Percentiles rank a stretch among this genome's conserved stretches.
Evolutionary conservation across 495 filamentous ascomycete genomes (phyloP).

Genomic region (Aspergillus baeticus): DNA sequence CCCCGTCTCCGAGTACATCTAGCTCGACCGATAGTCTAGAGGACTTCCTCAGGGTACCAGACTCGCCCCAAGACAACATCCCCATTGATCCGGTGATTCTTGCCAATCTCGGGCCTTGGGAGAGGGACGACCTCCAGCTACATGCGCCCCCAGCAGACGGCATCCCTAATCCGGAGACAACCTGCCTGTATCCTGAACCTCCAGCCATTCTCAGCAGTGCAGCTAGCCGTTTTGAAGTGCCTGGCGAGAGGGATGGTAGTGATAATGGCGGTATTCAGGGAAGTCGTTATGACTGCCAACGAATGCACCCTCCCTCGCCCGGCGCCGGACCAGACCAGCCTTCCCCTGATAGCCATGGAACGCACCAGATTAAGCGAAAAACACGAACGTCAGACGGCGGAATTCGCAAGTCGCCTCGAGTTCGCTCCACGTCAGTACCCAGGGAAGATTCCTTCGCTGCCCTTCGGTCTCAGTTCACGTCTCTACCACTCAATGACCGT

Average conservation of each 20-base stretch:
- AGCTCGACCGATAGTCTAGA: slow-evolving; percentile 14
- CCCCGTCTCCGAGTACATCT: slow-evolving; percentile 17
- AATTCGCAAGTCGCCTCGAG: slow-evolving; percentile 11
- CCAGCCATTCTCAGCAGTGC: slow-evolving; percentile 5
- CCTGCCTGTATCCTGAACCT: slow-evolving; percentile 19
- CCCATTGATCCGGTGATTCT: slow-evolving; percentile 19
- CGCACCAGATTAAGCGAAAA: slow-evolving; percentile 14
- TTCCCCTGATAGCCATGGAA: background rate
- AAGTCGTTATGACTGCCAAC: background rate
- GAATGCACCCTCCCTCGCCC: background rate
- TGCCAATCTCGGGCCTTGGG: background rate
- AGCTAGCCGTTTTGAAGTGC: slow-evolving; percentile 1
- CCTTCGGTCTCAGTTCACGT: slow-evolving; percentile 19
- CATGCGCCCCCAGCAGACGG: background rate
- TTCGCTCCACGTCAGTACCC: background rate
- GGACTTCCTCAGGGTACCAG: slow-evolving; percentile 6
- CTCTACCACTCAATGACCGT: slow-evolving; percentile 13
- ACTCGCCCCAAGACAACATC: slow-evolving; percentile 12
- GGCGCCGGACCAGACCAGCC: background rate
- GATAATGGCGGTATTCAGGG: background rate
- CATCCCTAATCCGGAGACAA: background rate
- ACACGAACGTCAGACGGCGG: slow-evolving; percentile 3
- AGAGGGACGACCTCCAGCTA: background rate
- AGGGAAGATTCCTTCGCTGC: slow-evolving; percentile 11
- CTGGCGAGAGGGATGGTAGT: background rate